Evolutionary conservation across 495 filamentous ascomycete species (phyloP).

Genomic region (Darksidea phi): DNA sequence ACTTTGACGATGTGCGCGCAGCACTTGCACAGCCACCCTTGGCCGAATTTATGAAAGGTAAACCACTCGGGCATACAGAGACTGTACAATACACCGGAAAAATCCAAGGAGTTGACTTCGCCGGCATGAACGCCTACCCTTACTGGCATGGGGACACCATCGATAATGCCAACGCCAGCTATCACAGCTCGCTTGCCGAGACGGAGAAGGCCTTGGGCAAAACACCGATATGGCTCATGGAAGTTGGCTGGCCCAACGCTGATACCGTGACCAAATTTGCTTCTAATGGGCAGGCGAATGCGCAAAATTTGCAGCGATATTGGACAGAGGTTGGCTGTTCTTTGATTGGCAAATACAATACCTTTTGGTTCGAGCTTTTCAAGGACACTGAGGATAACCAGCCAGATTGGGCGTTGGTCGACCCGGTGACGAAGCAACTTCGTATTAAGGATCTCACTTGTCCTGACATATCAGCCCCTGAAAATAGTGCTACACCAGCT

Average conservation of each 20-base stretch:
- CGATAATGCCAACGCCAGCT: constrained; percentile 46
- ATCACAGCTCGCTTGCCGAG: constrained; percentile 24
- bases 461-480: neutral
- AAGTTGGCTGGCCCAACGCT: constrained; percentile 52
- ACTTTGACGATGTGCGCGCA: neutral
- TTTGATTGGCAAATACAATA: constrained; percentile 25
- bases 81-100: neutral
- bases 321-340: constrained; percentile 41
- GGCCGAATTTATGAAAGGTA: neutral
- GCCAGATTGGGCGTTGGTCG: no score
- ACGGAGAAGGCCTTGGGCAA: constrained; percentile 38
- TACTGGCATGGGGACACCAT: constrained; percentile 50
- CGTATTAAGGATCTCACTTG: neutral
- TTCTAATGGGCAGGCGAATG: constrained; percentile 10
- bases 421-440: no score
- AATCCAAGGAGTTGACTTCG: constrained; percentile 48
- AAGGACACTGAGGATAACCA: constrained; percentile 7
- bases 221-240: constrained; percentile 55
- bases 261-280: constrained; percentile 41
- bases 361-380: constrained; percentile 27
- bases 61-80: constrained; percentile 19
- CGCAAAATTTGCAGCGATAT: constrained; percentile 33
- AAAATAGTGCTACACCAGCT: neutral
- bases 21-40: neutral
- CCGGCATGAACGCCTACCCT: constrained; percentile 54